phyloP scores from a whole-genome alignment of 495 filamentous ascomycete species.

The Xylaria curta region DNA sequence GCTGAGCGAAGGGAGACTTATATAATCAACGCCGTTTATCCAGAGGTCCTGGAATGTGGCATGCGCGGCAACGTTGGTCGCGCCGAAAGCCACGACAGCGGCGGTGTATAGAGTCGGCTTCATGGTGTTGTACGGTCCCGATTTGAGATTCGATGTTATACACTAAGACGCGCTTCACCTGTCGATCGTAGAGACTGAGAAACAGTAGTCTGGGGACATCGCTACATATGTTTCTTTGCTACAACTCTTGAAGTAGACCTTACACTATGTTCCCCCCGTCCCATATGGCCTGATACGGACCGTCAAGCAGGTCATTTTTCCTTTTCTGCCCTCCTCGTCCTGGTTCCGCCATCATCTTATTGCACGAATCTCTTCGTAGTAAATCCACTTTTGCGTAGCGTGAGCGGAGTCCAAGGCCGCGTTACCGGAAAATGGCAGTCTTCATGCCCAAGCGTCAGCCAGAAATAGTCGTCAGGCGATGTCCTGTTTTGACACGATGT shows the following conservation, averaged over 20 bases:
- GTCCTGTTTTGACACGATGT: neutral
- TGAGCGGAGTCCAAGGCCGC: conserved; percentile 7
- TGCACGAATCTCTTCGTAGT: neutral
- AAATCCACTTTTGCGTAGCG: neutral
- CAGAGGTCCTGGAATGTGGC: conserved; percentile 61
- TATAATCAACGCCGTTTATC: conserved; percentile 57
- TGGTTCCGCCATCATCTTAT: neutral
- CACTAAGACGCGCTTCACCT: neutral
- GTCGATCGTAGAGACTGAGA: neutral
- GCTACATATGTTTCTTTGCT: neutral
- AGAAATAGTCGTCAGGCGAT: conserved; percentile 6
- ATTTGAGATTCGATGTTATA: neutral
- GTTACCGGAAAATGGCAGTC: neutral
- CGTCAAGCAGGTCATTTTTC: neutral
- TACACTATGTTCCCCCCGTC: neutral
- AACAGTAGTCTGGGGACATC: neutral
- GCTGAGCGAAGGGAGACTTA: conserved; percentile 35
- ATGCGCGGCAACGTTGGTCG: conserved; percentile 46
- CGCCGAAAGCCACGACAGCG: conserved; percentile 11
- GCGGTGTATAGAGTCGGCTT: conserved; percentile 22
- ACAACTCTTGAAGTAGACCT: too few relatives aligned
- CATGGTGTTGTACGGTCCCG: neutral
- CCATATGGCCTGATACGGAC: neutral
- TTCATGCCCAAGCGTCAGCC: neutral
- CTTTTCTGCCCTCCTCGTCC: neutral